These are phyloP conservation scores for Malassezia sympodialis DNA, from an alignment of 1,284 basidiomycete species.

Conservation along the genomic window DNA sequence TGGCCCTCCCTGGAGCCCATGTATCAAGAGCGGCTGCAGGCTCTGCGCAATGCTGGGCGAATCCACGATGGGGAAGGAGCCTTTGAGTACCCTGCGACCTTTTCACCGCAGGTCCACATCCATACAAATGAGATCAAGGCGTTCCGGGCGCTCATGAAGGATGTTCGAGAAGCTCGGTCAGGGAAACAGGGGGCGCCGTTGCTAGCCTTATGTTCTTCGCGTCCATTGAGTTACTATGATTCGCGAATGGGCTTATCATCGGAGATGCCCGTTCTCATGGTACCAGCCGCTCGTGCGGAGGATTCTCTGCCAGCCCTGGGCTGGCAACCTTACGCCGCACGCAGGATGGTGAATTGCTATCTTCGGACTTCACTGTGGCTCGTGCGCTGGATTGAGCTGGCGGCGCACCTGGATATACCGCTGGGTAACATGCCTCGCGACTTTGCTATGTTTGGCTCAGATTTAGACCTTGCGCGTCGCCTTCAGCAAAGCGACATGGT, in stretches of 20 bases:
- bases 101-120: slow-evolving; percentile 61
- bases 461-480: slow-evolving; percentile 80
- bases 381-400: slow-evolving; percentile 67
- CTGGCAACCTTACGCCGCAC: slow-evolving; percentile 53
- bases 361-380: slow-evolving; percentile 70
- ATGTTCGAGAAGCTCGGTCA: slow-evolving; percentile 59
- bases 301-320: slow-evolving; percentile 55
- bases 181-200: slow-evolving; percentile 57
- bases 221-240: slow-evolving; percentile 77
- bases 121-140: slow-evolving; percentile 70
- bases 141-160: slow-evolving; percentile 76
- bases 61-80: slow-evolving; percentile 39
- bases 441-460: slow-evolving; percentile 72
- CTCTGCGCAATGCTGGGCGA: slow-evolving; percentile 32
- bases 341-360: slow-evolving; percentile 72
- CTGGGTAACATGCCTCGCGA: slow-evolving; percentile 81
- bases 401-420: slow-evolving; percentile 84
- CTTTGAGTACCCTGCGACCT: slow-evolving; percentile 62
- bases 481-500: slow-evolving; percentile 77
- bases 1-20: slow-evolving; percentile 66
- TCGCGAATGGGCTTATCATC: slow-evolving; percentile 57
- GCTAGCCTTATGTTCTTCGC: slow-evolving; percentile 74
- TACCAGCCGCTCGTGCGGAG: slow-evolving; percentile 64
- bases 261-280: slow-evolving; percentile 78
- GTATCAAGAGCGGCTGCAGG: slow-evolving; percentile 58